Base-by-base conservation (phyloP, 2,329 filamentous ascomycete genomes). In the Alternaria sp. region DNA sequence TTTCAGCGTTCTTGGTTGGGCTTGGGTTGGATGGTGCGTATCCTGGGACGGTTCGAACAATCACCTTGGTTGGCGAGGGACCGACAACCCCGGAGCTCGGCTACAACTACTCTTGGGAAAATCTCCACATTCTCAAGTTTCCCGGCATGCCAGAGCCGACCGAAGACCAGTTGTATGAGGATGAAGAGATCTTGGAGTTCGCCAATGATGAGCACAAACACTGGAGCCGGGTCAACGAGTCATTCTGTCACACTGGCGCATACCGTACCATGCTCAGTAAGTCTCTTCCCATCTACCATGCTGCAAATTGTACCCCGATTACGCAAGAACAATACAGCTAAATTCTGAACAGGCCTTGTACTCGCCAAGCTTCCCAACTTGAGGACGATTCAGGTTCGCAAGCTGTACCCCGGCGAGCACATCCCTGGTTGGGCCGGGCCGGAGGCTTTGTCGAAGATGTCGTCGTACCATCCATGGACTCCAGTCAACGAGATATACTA, bases 371-470 rank as follows among this genome's bases (percentile, higher is more conserved):
- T 68, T 0, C 67, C 65, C 1, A 62, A 64, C 23, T 63, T 70
- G 8, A 17, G 17, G 9, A 58, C 52, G 5, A 59, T 70, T 47
- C 54, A 40, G 2, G 32, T 66, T 6, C 68, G 69, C 59, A 67
- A 66, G 44, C 59, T 73, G n/a, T n/a, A 44, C 7, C 13, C 36
- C 17, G 70, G 63, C 6, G 70, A 73, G 30, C 66, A 74, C 11
- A 61, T 67, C 10, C 69, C 67, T 0, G 66, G 60, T n/a, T 67
- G 68, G 62, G 13, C 43, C 6, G 61, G 63, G 1, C 26, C 26
- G 3, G 13, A 62, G 5, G 23, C 54, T 8, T 47, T 72, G 28
- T 50, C 62, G 32, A 8, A 59, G 3, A 43, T 73, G 8, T 72
- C 71, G 1, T 71, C 64, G 54, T 69, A 66, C 49, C 36, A 23